These are phyloP conservation scores for Rhizopus stolonifer DNA, from an alignment of 371 early-diverging fungal genomes.

Conservation along the genomic window DNA sequence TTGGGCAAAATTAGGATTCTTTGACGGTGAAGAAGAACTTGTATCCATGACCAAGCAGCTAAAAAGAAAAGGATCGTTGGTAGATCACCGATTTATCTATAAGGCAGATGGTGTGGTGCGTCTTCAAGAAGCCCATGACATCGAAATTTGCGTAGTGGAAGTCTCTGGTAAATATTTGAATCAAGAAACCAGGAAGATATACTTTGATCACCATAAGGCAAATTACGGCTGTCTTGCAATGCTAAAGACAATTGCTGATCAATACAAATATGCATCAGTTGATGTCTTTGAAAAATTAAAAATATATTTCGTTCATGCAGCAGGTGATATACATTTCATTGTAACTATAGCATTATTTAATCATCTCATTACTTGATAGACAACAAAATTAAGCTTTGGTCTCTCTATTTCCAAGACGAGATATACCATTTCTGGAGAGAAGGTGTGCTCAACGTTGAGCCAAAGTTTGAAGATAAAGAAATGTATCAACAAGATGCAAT, in stretches of 20 bases:
- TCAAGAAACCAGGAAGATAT: conserved; percentile 11
- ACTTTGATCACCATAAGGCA: conserved; percentile 16
- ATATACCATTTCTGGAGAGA: conserved; percentile 15
- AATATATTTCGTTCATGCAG: conserved; percentile 16
- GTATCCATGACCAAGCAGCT: conserved; percentile 9
- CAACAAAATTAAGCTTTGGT: conserved; percentile 16
- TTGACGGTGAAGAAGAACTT: conserved; percentile 11
- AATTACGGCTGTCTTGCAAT: conserved; percentile 15
- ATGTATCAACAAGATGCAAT: conserved; percentile 18
- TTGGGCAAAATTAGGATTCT: conserved; percentile 7
- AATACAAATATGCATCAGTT: conserved; percentile 18
- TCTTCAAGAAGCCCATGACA: conserved; percentile 13
- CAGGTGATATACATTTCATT: conserved; percentile 17
- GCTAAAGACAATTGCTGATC: conserved; percentile 16
- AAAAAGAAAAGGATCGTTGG: conserved; percentile 9
- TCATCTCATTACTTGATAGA: conserved; percentile 16
- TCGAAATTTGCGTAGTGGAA: conserved; percentile 17
- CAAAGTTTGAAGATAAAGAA: conserved; percentile 18
- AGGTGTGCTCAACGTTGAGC: conserved; percentile 17
- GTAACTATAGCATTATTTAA: conserved; percentile 13
- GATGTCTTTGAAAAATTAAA: conserved; percentile 16
- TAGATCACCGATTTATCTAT: conserved; percentile 11
- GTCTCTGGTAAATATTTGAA: conserved; percentile 12
- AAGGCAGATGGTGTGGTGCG: conserved; percentile 14
- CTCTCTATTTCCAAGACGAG: conserved; percentile 16